Evolutionary conservation across 345 rosid species (phyloP), one percentile per base, ranked within the genome.

Genomic region (Lepidium aucheri): DNA sequence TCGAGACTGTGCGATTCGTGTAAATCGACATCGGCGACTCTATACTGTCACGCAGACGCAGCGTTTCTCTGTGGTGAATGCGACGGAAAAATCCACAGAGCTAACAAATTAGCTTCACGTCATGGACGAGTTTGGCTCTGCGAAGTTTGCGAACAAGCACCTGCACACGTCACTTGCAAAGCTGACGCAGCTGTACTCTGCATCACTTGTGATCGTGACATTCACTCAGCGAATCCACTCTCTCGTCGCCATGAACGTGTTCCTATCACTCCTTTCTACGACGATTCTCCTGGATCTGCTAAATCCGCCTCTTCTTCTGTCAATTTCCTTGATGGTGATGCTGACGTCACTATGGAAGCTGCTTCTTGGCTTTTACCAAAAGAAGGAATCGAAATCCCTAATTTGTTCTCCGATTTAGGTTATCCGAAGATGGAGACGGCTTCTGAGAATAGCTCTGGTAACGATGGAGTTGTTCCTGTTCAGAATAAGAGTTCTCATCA

Each of bases 131-230:
- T 90, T 32, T 79, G 79, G 79, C 64, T 93, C 9, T 93, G 98
- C 67, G 88, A 85, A 61, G 96, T 93, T 33, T 93, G 98, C 60
- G 98, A 93, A 80, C 98, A 93, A 65, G 88, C 90, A 0, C 98
- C 98, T 0, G 97, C 96, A 0, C 84, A 89, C 69, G 90, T 93
- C 72, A 93, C 88, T 42, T 93, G 98, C 84, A 85, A 86, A 76
- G 98, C 97, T 4, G 98, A 93, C 67, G 98, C 98, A 1, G 98
- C 98, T 1, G 82, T 91, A 3, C 89, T 93, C 51, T 93, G 98
- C 72, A 65, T 81, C 73, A 69, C 91, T 41, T 93, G 98, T 65
- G 98, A 93, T 77, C 82, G 82, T 0, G 98, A 93, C 72, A 93
- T 93, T 71, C 98, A 93, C 89, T 86, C 96, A 1, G 98, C 94